phyloP scores from a whole-genome alignment of 257 asterid genomes.

The Buddleja alternifolia region DNA sequence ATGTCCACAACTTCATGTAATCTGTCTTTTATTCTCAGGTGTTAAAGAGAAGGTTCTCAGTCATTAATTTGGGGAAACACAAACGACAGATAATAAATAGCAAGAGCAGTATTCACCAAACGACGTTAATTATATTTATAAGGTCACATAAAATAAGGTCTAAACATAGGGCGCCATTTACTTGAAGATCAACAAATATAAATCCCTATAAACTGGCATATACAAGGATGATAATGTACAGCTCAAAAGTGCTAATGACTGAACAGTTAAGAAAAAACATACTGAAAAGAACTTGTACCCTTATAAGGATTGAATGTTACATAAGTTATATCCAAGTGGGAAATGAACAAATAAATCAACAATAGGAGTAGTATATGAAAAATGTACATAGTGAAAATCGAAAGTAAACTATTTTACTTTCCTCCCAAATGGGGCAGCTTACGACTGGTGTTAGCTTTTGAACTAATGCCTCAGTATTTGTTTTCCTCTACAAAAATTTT shows the following conservation, averaged over 20 bases:
- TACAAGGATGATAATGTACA: constrained; percentile 1
- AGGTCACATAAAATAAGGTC: neutral
- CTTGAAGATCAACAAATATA: neutral
- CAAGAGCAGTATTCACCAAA: neutral
- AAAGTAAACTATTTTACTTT: neutral
- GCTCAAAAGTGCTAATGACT: neutral
- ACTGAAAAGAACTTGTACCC: neutral
- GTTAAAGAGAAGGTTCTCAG: neutral
- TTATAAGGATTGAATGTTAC: neutral
- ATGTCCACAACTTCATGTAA: constrained; percentile 8
- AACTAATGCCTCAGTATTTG: neutral
- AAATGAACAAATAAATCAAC: neutral
- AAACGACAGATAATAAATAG: constrained; percentile 8
- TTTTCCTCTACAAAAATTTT: neutral
- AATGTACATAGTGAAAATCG: neutral
- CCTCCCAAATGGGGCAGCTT: neutral
- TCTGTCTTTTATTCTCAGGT: constrained; percentile 2
- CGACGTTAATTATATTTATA: neutral
- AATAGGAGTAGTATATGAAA: neutral
- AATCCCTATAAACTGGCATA: neutral
- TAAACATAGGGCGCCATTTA: neutral
- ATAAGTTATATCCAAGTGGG: neutral
- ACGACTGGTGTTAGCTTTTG: neutral
- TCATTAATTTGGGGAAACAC: constrained; percentile 6
- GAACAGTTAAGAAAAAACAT: neutral